Conservation (phyloP, 495 filamentous ascomycete species). For the Aspergillus homomorphus region DNA sequence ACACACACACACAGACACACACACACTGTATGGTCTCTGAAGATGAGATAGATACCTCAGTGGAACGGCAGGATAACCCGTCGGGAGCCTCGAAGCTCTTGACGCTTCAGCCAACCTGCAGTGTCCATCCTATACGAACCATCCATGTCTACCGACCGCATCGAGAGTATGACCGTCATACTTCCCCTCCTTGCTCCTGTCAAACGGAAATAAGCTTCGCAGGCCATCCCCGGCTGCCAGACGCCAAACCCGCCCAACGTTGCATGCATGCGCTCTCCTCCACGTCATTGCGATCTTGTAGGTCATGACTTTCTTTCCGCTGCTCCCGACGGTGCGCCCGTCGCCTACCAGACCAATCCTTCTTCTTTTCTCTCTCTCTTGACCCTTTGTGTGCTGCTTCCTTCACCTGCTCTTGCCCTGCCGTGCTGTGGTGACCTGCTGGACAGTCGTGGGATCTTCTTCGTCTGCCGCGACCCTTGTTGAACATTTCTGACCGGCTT, state of each 20-base stretch:
- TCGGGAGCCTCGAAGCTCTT: background rate
- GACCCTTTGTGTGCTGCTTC: background rate
- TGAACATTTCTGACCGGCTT: background rate
- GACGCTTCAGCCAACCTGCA: background rate
- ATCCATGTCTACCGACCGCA: background rate
- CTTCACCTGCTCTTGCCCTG: background rate
- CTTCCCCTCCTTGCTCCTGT: background rate
- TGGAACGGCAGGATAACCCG: background rate
- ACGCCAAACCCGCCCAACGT: conserved; percentile 9
- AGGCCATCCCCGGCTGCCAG: background rate
- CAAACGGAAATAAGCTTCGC: conserved; percentile 16
- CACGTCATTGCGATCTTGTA: conserved; percentile 22
- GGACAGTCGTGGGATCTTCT: background rate
- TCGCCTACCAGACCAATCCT: conserved; percentile 1
- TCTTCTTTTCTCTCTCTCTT: background rate
- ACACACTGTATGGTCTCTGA: background rate
- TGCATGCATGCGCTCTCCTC: conserved; percentile 17
- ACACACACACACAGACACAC: no score
- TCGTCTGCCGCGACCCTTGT: background rate
- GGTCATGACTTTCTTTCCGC: conserved; percentile 15
- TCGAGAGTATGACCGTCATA: background rate
- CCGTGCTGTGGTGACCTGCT: background rate
- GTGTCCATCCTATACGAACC: background rate
- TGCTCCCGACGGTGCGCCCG: conserved; percentile 7
- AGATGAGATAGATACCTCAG: no score